Evolutionary conservation across 441 rosid species (phyloP).

Genomic region (Gossypium lobatum): DNA sequence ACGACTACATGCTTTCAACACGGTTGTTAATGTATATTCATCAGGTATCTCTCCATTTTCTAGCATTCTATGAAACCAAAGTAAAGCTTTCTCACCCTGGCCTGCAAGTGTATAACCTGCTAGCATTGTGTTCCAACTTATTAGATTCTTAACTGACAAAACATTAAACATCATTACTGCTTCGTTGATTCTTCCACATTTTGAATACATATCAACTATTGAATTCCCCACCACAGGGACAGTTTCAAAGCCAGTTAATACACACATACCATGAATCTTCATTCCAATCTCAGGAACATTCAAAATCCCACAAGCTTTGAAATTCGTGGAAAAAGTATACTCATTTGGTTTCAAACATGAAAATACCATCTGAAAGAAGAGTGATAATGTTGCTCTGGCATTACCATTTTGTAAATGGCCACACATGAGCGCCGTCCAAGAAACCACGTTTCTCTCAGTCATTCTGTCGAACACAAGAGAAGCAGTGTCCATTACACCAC

Average conservation of each 20-base stretch:
- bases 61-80: conserved; percentile 48
- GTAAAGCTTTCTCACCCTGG: conserved; percentile 45
- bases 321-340: conserved; percentile 59
- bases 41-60: conserved; percentile 43
- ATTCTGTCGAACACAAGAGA: conserved; percentile 66
- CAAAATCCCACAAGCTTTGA: conserved; percentile 64
- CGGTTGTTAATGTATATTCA: conserved; percentile 61
- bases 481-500: conserved; percentile 41
- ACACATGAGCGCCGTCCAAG: conserved; percentile 85
- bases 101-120: conserved; percentile 52
- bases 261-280: conserved; percentile 58
- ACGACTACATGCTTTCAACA: conserved; percentile 59
- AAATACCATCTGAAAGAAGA: conserved; percentile 39
- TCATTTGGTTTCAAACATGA: conserved; percentile 58
- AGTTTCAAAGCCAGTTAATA: conserved; percentile 47
- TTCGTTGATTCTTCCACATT: conserved; percentile 55
- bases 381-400: conserved; percentile 32
- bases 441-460: conserved; percentile 78
- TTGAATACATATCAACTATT: conserved; percentile 67
- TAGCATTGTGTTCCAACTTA: conserved; percentile 77
- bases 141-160: conserved; percentile 41
- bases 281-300: conserved; percentile 36
- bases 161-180: conserved; percentile 44
- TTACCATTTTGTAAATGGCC: conserved; percentile 47
- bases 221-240: conserved; percentile 68